Evolutionary conservation across 495 filamentous ascomycete species (phyloP), one percentile per base, ranked within the genome.

Genomic region (Lichenothelia convexa): DNA sequence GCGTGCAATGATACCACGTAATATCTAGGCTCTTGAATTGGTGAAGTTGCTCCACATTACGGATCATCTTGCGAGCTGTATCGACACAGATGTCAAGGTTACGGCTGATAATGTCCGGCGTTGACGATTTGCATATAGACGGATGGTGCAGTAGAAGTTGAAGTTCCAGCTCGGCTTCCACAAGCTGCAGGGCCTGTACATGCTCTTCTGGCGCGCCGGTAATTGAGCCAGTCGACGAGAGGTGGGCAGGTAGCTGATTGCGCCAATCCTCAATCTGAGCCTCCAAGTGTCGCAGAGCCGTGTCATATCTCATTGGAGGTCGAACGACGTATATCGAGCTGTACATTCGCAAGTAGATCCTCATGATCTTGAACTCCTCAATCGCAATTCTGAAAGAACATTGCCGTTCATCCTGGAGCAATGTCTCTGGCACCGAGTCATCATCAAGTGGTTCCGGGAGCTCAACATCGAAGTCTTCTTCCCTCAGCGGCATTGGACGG

Each of bases 401-500:
- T 43, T 66, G 63, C 8, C 38, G 39, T 64, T 69, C 34, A 54
- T 51, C 49, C 52, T 62, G 38, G 49, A 59, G 13, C 52, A 60
- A 59, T 11, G 63, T 53, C 18, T 77, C 67, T 1, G 60, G 56
- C 4, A 75, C 62, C 21, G 73, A 61, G 43, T 78, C 69, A 48
- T 87, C 80, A 40, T 75, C 58, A 32, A 84, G 59, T 12, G 67
- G 51, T 34, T 79, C 66, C 1, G 78, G 81, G 19, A 82, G 65
- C 41, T 82, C 80, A 30, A 77, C 65, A 48, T 86, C 81, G 46
- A 78, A 72, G 47, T 87, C 80, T 23, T 78, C 70, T 8, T 68
- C 38, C 18, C 68, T 61, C 13, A 87, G 58, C 1, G 73, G 63
- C 75, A 85, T 81, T 13, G 80, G 80, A 26, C 75, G 62, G 20